These are phyloP conservation scores for Phellopilus nigrolimitatus DNA, from an alignment of 1,284 basidiomycete genomes.

Conservation along the genomic window DNA sequence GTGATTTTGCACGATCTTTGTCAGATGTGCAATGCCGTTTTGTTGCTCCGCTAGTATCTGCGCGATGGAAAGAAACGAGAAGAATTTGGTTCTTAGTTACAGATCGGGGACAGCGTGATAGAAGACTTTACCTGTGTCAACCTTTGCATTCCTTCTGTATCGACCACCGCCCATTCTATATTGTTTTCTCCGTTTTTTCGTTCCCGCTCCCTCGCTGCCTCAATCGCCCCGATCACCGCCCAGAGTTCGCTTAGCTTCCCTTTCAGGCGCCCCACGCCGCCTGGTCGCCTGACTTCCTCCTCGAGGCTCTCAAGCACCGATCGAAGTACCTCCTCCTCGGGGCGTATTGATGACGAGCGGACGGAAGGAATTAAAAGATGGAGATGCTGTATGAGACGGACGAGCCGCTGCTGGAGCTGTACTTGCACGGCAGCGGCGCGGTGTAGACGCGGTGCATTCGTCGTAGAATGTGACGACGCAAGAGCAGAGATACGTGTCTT, in stretches of 20 bases:
- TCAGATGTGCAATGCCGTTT: conserved; percentile 74
- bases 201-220: conserved; percentile 54
- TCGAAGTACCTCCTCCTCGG: conserved; percentile 75
- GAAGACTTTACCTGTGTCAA: conserved; percentile 63
- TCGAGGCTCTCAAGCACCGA: conserved; percentile 70
- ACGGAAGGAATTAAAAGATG: conserved; percentile 77
- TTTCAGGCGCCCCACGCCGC: conserved; percentile 59
- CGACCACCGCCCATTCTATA: conserved; percentile 78
- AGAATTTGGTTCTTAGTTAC: neutral
- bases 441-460: conserved; percentile 65
- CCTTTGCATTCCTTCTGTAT: conserved; percentile 75
- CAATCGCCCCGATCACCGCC: conserved; percentile 79
- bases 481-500: conserved; percentile 61
- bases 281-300: conserved; percentile 58
- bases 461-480: conserved; percentile 61
- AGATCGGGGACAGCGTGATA: conserved; percentile 5
- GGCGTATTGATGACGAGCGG: conserved; percentile 72
- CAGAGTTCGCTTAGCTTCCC: conserved; percentile 80
- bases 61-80: conserved; percentile 5
- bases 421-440: conserved; percentile 64
- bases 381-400: conserved; percentile 69
- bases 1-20: conserved; percentile 64
- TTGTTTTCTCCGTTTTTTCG: conserved; percentile 35
- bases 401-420: conserved; percentile 71
- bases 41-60: conserved; percentile 80